These are phyloP conservation scores for Malania oleifera DNA, from an alignment of 164 flowering plant genomes.

Conservation along the genomic window DNA sequence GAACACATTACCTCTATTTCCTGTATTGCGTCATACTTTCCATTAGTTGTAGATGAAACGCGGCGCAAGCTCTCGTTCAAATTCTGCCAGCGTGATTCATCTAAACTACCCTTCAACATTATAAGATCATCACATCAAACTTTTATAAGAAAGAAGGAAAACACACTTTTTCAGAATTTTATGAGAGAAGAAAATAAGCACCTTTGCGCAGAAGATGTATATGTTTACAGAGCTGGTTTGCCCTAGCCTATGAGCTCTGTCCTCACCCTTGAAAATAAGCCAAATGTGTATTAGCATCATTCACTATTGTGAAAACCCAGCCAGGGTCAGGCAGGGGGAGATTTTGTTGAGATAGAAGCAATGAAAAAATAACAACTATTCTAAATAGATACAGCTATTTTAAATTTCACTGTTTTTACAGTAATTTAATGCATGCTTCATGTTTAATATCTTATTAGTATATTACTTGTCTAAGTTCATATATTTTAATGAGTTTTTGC, in stretches of 20 bases:
- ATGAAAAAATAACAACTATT: too few relatives aligned
- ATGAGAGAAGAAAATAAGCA: constrained; percentile 15
- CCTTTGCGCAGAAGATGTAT: constrained; percentile 96
- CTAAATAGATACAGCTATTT: too few relatives aligned
- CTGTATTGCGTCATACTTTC: constrained; percentile 68
- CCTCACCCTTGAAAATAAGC: constrained; percentile 70
- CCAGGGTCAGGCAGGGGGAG: background rate
- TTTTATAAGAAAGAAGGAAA: background rate
- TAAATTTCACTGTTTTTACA: too few relatives aligned
- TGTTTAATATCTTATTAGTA: too few relatives aligned
- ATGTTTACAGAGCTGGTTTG: constrained; percentile 83
- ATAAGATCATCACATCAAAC: constrained; percentile 1
- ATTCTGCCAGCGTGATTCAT: constrained; percentile 70
- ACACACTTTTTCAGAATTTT: background rate
- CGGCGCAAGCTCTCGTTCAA: constrained; percentile 63
- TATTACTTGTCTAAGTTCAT: too few relatives aligned
- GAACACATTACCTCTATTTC: constrained; percentile 53
- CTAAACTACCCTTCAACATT: constrained; percentile 66
- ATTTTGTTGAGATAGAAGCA: too few relatives aligned
- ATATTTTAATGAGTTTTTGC: too few relatives aligned
- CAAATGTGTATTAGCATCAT: constrained; percentile 1
- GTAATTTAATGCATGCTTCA: too few relatives aligned
- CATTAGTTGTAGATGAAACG: constrained; percentile 80
- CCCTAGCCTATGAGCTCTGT: constrained; percentile 94
- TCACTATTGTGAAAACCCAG: background rate